Evolutionary conservation across 78 protist genomes (phyloP).

Genomic region (Dictyostelium discoideum): dicty_2.7 NC_007088.5:5243501-5244000

Average conservation of each 20-base stretch:
- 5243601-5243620: constrained; percentile 19
- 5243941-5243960: constrained; percentile 18
- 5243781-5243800: constrained; percentile 9
- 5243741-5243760: constrained; percentile 55
- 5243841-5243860: constrained; percentile 33
- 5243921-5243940: constrained; percentile 12
- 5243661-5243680: neutral
- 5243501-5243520: neutral
- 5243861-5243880: neutral
- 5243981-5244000: no score
- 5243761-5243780: constrained; percentile 58
- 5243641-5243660: constrained; percentile 17
- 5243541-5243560: neutral
- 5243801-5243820: constrained; percentile 35
- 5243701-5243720: neutral
- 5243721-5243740: constrained; percentile 20
- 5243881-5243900: constrained; percentile 35
- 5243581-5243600: constrained; percentile 59
- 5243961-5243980: no score
- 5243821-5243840: constrained; percentile 5
- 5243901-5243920: constrained; percentile 26
- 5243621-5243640: constrained; percentile 7
- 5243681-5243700: neutral
- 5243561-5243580: neutral
- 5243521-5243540: constrained; percentile 24